Evolutionary conservation across 306 rosid genomes (phyloP).

Genomic region (Inga leiocalycina): DNA sequence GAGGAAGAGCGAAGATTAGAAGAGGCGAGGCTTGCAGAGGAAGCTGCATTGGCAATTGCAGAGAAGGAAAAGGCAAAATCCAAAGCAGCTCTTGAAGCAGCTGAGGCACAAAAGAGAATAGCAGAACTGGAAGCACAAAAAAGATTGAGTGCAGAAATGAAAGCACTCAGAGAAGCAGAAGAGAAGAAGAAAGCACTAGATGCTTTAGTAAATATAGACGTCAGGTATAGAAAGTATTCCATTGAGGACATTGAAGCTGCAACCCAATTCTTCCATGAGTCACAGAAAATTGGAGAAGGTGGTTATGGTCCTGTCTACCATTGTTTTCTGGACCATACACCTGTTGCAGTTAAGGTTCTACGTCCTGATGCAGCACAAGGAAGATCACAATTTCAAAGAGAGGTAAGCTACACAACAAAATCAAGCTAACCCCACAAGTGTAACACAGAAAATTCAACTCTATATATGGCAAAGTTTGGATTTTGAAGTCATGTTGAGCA

Average conservation of each 20-base stretch:
- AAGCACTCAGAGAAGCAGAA: slow-evolving; percentile 72
- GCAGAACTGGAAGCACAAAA: slow-evolving; percentile 87
- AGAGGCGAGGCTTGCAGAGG: slow-evolving; percentile 79
- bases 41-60: slow-evolving; percentile 75
- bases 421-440: background rate
- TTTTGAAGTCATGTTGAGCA: background rate
- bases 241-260: slow-evolving; percentile 90
- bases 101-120: slow-evolving; percentile 82
- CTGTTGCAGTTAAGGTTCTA: slow-evolving; percentile 87
- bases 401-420: slow-evolving; percentile 55
- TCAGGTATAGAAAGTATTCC: slow-evolving; percentile 75
- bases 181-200: slow-evolving; percentile 65
- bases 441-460: background rate
- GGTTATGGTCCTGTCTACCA: slow-evolving; percentile 94
- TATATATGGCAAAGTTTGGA: background rate
- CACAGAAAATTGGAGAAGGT: slow-evolving; percentile 93
- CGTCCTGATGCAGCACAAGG: slow-evolving; percentile 98
- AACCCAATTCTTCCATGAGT: slow-evolving; percentile 61
- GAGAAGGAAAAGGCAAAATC: slow-evolving; percentile 85
- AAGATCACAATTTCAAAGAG: slow-evolving; percentile 84
- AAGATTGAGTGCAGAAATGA: slow-evolving; percentile 78
- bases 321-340: slow-evolving; percentile 77
- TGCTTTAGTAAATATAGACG: slow-evolving; percentile 52
- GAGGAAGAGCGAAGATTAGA: slow-evolving; percentile 80
- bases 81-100: slow-evolving; percentile 88